Evolutionary conservation across 345 rosid species (phyloP), one percentile per base, ranked within the genome.

Genomic region (Murraya paniculata): DNA sequence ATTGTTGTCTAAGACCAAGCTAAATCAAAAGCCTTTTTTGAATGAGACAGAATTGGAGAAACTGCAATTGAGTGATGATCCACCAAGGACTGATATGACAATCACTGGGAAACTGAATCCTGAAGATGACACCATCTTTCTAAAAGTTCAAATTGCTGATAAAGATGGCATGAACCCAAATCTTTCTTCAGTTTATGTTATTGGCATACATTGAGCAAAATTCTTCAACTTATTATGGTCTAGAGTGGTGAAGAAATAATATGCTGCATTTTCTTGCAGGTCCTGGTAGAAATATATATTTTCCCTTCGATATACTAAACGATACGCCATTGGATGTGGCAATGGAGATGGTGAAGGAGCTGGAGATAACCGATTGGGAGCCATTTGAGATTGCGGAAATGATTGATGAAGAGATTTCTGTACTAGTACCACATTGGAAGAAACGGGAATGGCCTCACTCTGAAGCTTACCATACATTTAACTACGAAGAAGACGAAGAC

Each of bases 311-410:
- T 78, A 86, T 86, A 73, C 28, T 83, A 86, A 81, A 86, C 76
- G 95, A 92, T 72, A 91, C 93, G 50, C 81, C 97, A 64, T 66
- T 87, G 68, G 91, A 91, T 74, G 97, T 92, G 81, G 93, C 97
- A 62, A 80, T 25, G 77, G 95, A 92, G 84, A 92, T 92, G 97
- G 97, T 92, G 55, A 90, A 84, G 84, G 97, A 92, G 81, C 88
- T 92, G 31, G 92, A 91, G 60, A 85, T 92, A 68, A 71, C 81
- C 30, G 93, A 89, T 60, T 90, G 97, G 95, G 92, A 91, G 71
- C 92, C 95, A 31, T 45, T 67, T 62, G 88, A 92, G 76, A 91
- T 91, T 85, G 93, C 93, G 64, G 85, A 81, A 82, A 91, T 89
- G 95, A 91, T 92, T 60, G 84, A 90, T 68, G 88, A 84, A 66